Conservation (phyloP, 2,329 filamentous ascomycete genomes). For the Sarocladium strictum region DNA sequence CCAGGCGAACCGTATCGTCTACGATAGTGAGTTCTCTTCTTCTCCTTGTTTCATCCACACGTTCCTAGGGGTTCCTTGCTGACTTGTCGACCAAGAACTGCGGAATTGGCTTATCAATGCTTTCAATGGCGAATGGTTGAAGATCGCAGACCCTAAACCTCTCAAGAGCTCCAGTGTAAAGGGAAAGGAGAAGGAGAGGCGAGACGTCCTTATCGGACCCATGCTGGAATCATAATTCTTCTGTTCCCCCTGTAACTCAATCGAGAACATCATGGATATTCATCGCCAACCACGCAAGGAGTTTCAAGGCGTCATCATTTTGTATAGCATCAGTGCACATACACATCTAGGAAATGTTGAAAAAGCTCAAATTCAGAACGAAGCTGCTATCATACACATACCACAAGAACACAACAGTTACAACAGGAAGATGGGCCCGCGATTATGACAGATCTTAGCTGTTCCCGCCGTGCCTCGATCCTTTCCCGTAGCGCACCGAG, state of each 20-base stretch:
- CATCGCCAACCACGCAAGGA: background rate
- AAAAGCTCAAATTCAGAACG: background rate
- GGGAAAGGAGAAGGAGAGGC: slow-evolving; percentile 5
- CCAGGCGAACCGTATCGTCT: slow-evolving; percentile 85
- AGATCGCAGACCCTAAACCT: slow-evolving; percentile 45
- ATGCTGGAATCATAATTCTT: background rate
- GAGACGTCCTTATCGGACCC: background rate
- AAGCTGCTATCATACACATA: slow-evolving; percentile 12
- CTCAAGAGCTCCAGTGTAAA: slow-evolving; percentile 14
- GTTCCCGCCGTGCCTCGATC: background rate
- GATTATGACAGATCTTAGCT: background rate
- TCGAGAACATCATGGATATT: no score
- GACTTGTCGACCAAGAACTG: no score
- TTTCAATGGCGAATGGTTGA: slow-evolving; percentile 93
- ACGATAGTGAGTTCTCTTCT: slow-evolving; percentile 66
- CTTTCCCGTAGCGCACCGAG: background rate
- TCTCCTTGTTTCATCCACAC: background rate
- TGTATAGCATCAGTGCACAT: background rate
- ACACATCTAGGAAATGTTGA: background rate
- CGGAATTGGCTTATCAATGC: slow-evolving; percentile 92
- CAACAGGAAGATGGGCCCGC: slow-evolving; percentile 1
- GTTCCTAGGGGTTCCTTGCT: no score
- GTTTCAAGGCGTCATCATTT: background rate
- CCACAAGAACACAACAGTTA: slow-evolving; percentile 9
- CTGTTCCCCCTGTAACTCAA: no score